Base-by-base conservation (phyloP, 139 green algal genomes). In the Gonium pectorale region DNA sequence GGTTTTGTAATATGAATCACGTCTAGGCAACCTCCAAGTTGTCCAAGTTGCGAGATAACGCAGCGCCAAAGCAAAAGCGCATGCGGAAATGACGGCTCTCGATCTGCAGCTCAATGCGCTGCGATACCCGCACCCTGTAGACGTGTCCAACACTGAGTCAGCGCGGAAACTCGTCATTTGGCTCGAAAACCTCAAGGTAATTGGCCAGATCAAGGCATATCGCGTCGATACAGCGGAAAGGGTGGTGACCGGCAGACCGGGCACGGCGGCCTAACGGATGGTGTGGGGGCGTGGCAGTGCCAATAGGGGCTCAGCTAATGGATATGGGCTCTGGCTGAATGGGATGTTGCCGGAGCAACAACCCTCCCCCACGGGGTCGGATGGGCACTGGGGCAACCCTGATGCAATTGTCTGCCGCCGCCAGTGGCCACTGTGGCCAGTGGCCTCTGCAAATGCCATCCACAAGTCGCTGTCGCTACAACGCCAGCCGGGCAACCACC, bases 151-250 rank as follows among this genome's bases (percentile, higher is more conserved):
- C 15, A 27, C 17, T 0, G 52, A 80, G 17, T 37, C 38, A 21
- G 35, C 54, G 31, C 54, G 72, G n/a, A 54, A 54, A 35, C 72
- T 80, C 27, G 72, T 80, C 0, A 54, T 80, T 3, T 80, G 72
- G 72, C 51, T 80, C 8, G 72, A 80, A 56, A 80, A 80, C 37
- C 35, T 49, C 8, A 80, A 80, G 52, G 72, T 41, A 40, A 80
- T n/a, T n/a, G n/a, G n/a, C n/a, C n/a, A n/a, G n/a, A n/a, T n/a
- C n/a, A n/a, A n/a, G n/a, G n/a, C n/a, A n/a, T n/a, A n/a, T n/a
- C n/a, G n/a, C n/a, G n/a, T n/a, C n/a, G n/a, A n/a, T n/a, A n/a
- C n/a, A n/a, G n/a, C n/a, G n/a, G n/a, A n/a, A n/a, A n/a, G n/a
- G n/a, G n/a, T n/a, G n/a, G n/a, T n/a, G n/a, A n/a, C n/a, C n/a